Conservation (phyloP, 441 rosid species). For the Metrosideros polymorpha region DNA sequence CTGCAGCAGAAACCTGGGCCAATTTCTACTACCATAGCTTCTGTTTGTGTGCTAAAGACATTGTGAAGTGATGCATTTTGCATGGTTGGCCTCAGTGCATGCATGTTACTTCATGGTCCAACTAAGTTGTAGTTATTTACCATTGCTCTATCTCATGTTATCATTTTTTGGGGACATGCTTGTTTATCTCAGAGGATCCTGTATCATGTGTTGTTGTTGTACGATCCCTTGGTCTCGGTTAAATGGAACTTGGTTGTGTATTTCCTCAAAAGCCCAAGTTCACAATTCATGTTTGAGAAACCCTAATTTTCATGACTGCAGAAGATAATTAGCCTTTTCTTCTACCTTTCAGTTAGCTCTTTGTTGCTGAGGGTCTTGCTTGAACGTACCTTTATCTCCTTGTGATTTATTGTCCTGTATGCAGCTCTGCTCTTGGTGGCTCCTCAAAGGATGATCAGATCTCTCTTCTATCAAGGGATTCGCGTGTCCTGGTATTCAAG, state of each 20-base stretch:
- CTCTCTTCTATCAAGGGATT: constrained; percentile 50
- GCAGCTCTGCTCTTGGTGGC: constrained; percentile 87
- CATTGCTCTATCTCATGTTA: neutral
- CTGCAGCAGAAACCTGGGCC: neutral
- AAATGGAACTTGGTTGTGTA: neutral
- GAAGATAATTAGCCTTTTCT: neutral
- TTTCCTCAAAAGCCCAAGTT: neutral
- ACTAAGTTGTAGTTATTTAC: neutral
- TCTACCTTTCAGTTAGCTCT: neutral
- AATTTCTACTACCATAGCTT: neutral
- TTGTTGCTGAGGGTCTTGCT: neutral
- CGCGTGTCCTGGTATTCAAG: constrained; percentile 38
- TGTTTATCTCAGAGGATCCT: neutral
- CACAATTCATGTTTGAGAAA: neutral
- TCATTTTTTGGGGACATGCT: neutral
- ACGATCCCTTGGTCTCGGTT: neutral
- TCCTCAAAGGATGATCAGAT: constrained; percentile 31
- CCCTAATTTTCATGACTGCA: neutral
- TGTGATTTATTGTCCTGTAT: constrained; percentile 14
- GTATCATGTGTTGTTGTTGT: neutral
- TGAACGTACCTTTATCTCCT: neutral
- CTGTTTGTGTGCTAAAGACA: neutral
- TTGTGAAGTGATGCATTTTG: neutral
- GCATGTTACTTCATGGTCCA: neutral
- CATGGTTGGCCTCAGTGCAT: neutral